Evolutionary conservation across 371 early-diverging fungal species (phyloP), one percentile per base, ranked within the genome.

Genomic region (Mortierella sp.): DNA sequence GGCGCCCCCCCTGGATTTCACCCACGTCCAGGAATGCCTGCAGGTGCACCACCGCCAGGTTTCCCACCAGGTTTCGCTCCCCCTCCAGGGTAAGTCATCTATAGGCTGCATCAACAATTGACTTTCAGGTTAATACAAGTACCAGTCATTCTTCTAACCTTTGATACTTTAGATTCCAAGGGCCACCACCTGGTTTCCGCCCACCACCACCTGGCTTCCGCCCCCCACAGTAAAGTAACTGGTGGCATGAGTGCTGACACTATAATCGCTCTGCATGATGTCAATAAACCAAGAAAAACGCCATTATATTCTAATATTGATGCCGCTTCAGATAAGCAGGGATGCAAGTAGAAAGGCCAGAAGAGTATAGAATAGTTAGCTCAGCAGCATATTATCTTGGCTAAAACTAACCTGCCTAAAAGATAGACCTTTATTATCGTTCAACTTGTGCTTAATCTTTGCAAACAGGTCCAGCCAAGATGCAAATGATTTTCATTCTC

Each of bases 201-300:
- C 92, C 92, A 63, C 87, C 86, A 40, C 77, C 70, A 22, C 87
- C 87, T 70, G 90, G 90, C 37, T 89, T 88, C 84, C 84, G 77
- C 45, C 75, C 79, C 28, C 75, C 75, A 54, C 75, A 71, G 64
- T 79, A 78, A 49, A 71, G 30, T 55, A 51, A 14, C 51, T 22
- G 24, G 28, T 22, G 22, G 32, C 22, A 24, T 11, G 58, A 30
- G 11, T 58, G 58, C n/a, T 8, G 5, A 16, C 26, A 4, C 12
- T 58, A 26, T 9, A 18, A n/a, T 52, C 6, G 1, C 18, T 40
- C 32, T 20, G 61, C 32, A 22, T 52, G 18, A 8, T 20, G 8
- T 24, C 9, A 24, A 52, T 22, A 22, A 24, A 24, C 52, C 8
- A 52, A 52, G 20, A 12, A 52, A 49, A 18, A n/a, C 22, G 9